These are phyloP conservation scores for Myxozyma neglecta DNA, from an alignment of 805 yeast genomes.

Conservation along the genomic window DNA sequence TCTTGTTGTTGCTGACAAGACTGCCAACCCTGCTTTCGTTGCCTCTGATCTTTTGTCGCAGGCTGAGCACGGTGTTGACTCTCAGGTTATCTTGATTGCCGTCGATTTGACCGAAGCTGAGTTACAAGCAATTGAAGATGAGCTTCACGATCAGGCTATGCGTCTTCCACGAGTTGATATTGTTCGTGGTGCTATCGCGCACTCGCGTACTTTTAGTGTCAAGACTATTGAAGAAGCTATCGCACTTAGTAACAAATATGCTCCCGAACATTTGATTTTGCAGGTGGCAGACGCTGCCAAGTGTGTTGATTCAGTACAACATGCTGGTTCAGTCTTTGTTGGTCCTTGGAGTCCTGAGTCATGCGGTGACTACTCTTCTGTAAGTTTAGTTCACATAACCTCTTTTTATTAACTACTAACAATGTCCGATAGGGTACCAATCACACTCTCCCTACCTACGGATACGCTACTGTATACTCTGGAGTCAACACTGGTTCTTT, in stretches of 20 bases:
- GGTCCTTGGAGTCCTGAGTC: conserved; percentile 97
- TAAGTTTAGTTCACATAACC: background rate
- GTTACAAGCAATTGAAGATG: conserved; percentile 70
- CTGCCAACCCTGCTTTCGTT: conserved; percentile 91
- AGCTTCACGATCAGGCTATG: conserved; percentile 80
- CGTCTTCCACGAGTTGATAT: conserved; percentile 89
- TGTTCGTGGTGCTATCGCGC: conserved; percentile 86
- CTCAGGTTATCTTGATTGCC: conserved; percentile 91
- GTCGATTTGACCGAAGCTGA: conserved; percentile 64
- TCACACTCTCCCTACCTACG: conserved; percentile 97
- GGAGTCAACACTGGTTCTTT: conserved; percentile 96
- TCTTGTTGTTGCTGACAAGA: conserved; percentile 77
- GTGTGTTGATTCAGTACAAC: conserved; percentile 71
- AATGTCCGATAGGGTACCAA: conserved; percentile 82
- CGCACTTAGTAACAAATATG: conserved; percentile 82
- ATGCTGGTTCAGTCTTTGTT: conserved; percentile 96
- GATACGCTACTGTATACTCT: conserved; percentile 95
- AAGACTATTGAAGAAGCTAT: conserved; percentile 75
- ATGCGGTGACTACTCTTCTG: conserved; percentile 88
- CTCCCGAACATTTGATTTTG: conserved; percentile 95
- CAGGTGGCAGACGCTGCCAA: conserved; percentile 78
- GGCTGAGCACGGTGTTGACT: conserved; percentile 98
- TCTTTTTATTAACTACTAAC: background rate
- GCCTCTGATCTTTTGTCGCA: conserved; percentile 96
- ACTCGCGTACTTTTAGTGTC: conserved; percentile 79